phyloP scores from a whole-genome alignment of 306 rosid genomes.

The Albizia julibrissin region DNA sequence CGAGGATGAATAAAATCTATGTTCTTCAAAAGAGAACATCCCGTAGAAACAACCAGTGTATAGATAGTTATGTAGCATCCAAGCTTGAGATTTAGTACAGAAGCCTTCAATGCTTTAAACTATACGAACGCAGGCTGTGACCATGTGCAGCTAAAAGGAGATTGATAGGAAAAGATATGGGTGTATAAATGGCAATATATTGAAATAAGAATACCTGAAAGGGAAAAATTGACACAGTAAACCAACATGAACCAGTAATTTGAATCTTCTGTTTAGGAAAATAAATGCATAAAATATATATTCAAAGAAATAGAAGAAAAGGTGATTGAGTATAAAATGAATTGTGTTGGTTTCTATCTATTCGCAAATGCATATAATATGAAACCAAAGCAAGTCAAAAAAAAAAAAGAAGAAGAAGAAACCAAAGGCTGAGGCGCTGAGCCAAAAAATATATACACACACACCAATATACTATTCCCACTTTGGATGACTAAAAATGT shows the following conservation, averaged over 20 bases:
- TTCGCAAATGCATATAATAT: too few relatives aligned
- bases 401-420: not conserved
- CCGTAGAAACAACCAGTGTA: not conserved
- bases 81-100: not conserved
- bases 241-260: conserved; percentile 11
- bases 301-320: not conserved
- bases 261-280: not conserved
- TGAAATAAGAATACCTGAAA: conserved; percentile 46
- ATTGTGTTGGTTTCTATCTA: not conserved
- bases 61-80: not conserved
- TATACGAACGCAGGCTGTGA: not conserved
- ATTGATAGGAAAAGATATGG: not conserved
- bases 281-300: not conserved
- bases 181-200: conserved; percentile 13
- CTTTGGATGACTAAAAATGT: conserved; percentile 22
- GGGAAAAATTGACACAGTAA: not conserved
- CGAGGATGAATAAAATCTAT: conserved; percentile 4
- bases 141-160: not conserved
- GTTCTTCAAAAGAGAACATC: not conserved
- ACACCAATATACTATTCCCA: conserved; percentile 12
- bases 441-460: not conserved
- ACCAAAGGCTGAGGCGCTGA: not conserved
- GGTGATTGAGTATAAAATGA: not conserved
- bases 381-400: not conserved
- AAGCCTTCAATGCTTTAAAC: not conserved